Base-by-base conservation (phyloP, 345 rosid species). In the Linum tenue region DNA sequence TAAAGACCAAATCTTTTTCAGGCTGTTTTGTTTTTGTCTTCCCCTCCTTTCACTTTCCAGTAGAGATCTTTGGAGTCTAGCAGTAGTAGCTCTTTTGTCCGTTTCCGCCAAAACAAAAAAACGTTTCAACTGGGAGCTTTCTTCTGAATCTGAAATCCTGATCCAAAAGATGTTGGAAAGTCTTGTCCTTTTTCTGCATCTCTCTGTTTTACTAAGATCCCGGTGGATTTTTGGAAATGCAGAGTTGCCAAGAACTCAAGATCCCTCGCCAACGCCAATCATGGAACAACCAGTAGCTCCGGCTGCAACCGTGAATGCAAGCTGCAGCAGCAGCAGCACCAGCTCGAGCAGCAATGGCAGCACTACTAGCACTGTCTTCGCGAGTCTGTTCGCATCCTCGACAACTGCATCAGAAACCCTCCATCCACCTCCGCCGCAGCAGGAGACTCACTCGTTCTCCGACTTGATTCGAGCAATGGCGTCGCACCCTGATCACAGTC, bases 361-460 rank as follows among this genome's bases (percentile, higher is more conserved):
- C 62, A 72, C 78, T 67, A 81, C 77, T 72, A 82, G 78, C 56
- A 74, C 79, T 48, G 82, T 74, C 1, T 85, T 86, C 68, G 81
- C 89, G 16, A 83, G 95, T 73, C 67, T 94, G 67, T 94, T 94
- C 77, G 84, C 86, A 50, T 81, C 98, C 4, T 82, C 97, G 31
- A 79, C 87, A 66, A 79, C 86, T 68, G 72, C 87, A 17, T 69
- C 96, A 1, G 79, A 75, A 43, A 79, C 75, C 72, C 78, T 87
- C 62, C 89, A 82, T 37, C 75, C 89, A 70, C 70, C 88, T 36
- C 70, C 88, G 15, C 89, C 31, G 31, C 31, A 22, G 31, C 31
- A 22, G 31, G 31, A 73, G 65, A 67, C 80, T 51, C 77, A 77
- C 1, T 79, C 72, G 37, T 77, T 81, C 64, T 72, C 82, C 0